phyloP scores from a whole-genome alignment of 352 stramenopile species.

The Elongisporangium anandrum region DNA sequence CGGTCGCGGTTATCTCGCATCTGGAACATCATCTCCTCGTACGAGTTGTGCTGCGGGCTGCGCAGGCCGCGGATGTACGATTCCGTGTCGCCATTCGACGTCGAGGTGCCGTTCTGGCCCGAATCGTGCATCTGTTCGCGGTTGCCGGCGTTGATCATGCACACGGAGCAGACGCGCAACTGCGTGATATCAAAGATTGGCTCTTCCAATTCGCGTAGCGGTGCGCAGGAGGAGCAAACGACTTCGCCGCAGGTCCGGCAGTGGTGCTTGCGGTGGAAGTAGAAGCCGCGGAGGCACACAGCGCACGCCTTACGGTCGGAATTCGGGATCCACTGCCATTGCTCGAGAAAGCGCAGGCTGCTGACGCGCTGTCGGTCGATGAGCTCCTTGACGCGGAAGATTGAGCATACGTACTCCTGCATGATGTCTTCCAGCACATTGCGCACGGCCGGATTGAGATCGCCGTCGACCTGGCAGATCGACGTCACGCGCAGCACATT shows the following conservation, averaged over 20 bases:
- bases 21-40: conserved; percentile 56
- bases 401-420: conserved; percentile 42
- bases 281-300: conserved; percentile 68
- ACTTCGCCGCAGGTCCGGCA: conserved; percentile 69
- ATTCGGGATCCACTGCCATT: conserved; percentile 79
- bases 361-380: conserved; percentile 66
- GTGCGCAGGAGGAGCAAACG: conserved; percentile 61
- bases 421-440: conserved; percentile 55
- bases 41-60: conserved; percentile 49
- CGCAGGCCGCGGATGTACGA: conserved; percentile 40
- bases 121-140: conserved; percentile 13
- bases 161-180: conserved; percentile 59
- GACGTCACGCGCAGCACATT: conserved; percentile 58
- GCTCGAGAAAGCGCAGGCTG: conserved; percentile 64
- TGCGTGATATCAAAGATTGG: conserved; percentile 66
- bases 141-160: conserved; percentile 32
- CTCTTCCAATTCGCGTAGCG: conserved; percentile 56
- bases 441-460: conserved; percentile 36
- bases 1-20: conserved; percentile 49
- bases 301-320: conserved; percentile 64
- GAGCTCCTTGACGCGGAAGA: conserved; percentile 39
- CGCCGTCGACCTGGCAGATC: conserved; percentile 71
- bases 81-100: conserved; percentile 49
- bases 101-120: conserved; percentile 30
- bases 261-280: conserved; percentile 72